A percentile compares a stretch with the other conserved stretches of the same genome.
phyloP scores from a whole-genome alignment of 2,329 filamentous ascomycete genomes.

The Colletotrichum sidae region DNA sequence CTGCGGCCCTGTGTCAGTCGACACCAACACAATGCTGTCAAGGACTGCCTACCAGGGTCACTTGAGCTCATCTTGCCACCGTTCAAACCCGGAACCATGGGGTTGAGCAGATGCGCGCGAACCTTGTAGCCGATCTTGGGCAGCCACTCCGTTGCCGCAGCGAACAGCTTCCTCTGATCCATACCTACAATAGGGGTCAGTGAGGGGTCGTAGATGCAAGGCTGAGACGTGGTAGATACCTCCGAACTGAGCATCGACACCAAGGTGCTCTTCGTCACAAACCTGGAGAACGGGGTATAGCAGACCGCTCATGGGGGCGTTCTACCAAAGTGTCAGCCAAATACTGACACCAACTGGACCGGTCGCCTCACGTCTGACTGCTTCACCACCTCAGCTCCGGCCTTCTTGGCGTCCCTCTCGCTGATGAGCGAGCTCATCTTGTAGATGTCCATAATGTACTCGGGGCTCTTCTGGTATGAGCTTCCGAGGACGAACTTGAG shows the following conservation, averaged over 20 bases:
- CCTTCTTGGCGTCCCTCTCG: constrained; percentile 87
- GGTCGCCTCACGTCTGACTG: constrained; percentile 67
- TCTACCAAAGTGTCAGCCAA: constrained; percentile 23
- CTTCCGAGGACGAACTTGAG: constrained; percentile 88
- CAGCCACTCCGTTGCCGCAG: constrained; percentile 84
- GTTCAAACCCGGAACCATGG: constrained; percentile 89
- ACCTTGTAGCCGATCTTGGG: constrained; percentile 88
- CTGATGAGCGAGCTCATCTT: constrained; percentile 77
- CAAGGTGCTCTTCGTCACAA: constrained; percentile 89
- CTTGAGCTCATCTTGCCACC: constrained; percentile 90
- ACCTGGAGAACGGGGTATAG: constrained; percentile 91
- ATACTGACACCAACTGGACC: background rate
- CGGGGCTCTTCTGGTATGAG: constrained; percentile 78
- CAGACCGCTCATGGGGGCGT: constrained; percentile 75
- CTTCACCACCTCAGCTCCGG: constrained; percentile 94
- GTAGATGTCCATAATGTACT: constrained; percentile 91
- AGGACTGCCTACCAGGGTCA: constrained; percentile 64
- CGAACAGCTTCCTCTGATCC: constrained; percentile 92
- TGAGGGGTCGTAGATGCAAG: too few species aligned
- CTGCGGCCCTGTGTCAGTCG: constrained; percentile 49
- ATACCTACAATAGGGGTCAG: constrained; percentile 50
- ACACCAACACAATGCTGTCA: background rate
- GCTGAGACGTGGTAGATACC: constrained; percentile 53
- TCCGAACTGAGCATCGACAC: constrained; percentile 89
- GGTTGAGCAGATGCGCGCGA: constrained; percentile 73